Conservation (phyloP, 192 early-diverging fungal species). For the Coemansia sp. region DNA sequence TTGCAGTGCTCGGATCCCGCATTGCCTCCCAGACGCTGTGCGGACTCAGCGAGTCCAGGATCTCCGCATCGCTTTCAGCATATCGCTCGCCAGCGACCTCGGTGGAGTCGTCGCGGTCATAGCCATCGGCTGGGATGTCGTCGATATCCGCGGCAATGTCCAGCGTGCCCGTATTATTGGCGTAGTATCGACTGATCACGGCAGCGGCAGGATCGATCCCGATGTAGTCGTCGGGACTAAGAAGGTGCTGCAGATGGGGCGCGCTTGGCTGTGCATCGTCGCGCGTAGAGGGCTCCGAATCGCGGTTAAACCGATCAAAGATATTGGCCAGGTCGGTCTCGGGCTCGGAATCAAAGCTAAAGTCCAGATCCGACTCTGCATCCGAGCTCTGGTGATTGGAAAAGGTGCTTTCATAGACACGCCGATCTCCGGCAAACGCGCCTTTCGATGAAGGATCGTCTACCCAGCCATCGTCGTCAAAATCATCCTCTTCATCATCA, state of each 20-base stretch:
- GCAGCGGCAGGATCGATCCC: constrained; percentile 33
- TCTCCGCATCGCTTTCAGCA: background rate
- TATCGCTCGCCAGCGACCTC: background rate
- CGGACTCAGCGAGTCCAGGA: background rate
- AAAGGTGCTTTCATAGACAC: background rate
- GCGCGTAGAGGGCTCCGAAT: background rate
- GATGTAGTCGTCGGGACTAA: constrained; percentile 13
- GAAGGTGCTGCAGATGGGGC: background rate
- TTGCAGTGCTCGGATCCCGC: background rate
- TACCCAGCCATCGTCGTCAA: constrained; percentile 3
- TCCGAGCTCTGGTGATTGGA: background rate
- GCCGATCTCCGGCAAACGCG: background rate
- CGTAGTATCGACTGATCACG: constrained; percentile 44
- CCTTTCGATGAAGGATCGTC: background rate
- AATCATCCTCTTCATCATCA: background rate
- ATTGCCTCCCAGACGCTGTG: constrained; percentile 18
- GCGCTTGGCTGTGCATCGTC: constrained; percentile 5
- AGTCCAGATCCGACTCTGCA: constrained; percentile 16
- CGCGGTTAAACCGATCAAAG: background rate
- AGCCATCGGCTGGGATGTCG: constrained; percentile 19
- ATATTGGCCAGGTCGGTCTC: constrained; percentile 1
- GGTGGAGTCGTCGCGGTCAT: background rate
- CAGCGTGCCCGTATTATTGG: constrained; percentile 25
- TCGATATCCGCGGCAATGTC: constrained; percentile 45
- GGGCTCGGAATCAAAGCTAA: constrained; percentile 16